These are phyloP conservation scores for Mucor lusitanicus DNA, from an alignment of 371 early-diverging fungal species.

Conservation along the genomic window DNA sequence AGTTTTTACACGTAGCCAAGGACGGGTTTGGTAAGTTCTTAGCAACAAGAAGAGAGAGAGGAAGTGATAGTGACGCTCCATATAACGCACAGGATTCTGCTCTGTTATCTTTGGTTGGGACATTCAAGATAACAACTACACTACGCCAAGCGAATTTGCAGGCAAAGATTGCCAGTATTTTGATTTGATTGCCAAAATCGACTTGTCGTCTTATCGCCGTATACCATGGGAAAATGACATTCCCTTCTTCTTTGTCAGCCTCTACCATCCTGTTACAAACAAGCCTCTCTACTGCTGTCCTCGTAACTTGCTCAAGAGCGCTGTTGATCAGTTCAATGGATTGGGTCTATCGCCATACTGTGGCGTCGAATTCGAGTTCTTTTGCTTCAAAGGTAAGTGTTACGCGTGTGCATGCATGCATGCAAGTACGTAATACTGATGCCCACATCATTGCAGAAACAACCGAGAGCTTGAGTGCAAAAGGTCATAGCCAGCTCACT, in stretches of 20 bases:
- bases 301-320: constrained; percentile 60
- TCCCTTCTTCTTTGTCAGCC: constrained; percentile 75
- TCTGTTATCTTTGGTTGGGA: constrained; percentile 90
- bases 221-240: constrained; percentile 81
- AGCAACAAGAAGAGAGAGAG: no score
- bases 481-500: constrained; percentile 53
- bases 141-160: constrained; percentile 25
- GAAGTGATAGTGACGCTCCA: no score
- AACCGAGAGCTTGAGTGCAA: constrained; percentile 59
- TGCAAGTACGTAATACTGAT: background rate
- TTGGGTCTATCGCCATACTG: constrained; percentile 61
- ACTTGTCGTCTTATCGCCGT: constrained; percentile 65
- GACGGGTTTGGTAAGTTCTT: constrained; percentile 68
- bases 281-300: constrained; percentile 70
- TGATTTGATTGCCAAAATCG: constrained; percentile 74
- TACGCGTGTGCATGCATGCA: background rate
- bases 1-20: constrained; percentile 66
- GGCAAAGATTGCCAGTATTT: constrained; percentile 50
- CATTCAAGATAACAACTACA: constrained; percentile 61
- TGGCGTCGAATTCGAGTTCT: constrained; percentile 86
- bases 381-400: constrained; percentile 73
- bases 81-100: constrained; percentile 65
- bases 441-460: constrained; percentile 55
- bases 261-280: constrained; percentile 57
- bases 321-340: constrained; percentile 44